Evolutionary conservation across 2,329 filamentous ascomycete species (phyloP), one percentile per base, ranked within the genome.

Genomic region (Ampelomyces quisqualis): DNA sequence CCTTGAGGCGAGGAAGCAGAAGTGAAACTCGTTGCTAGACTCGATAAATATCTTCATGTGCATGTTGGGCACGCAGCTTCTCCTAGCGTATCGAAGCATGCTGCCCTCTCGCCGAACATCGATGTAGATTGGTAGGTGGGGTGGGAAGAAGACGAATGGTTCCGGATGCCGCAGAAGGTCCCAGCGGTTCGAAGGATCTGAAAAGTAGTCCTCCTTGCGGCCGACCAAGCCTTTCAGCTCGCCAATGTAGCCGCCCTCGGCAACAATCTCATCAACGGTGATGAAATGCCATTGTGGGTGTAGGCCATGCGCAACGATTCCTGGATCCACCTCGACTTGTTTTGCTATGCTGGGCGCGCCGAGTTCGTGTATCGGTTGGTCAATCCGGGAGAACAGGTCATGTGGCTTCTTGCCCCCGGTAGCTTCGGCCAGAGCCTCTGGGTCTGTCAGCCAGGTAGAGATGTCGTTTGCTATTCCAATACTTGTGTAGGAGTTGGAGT

Each of bases 61-160:
- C n/a, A 93, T 82, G 60, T 97, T 98, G 1, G 93, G 88, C 47
- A 81, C 82, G 72, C 93, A 98, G 58, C 93, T 97, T 52, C 91
- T 82, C 41, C 93, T 82, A n/a, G 94, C 83, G 63, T 93, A 96
- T 30, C 93, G 86, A 42, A 93, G 83, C 23, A 82, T 74, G 4
- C 88, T 95, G 15, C 91, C 93, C 71, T 95, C 89, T 64, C 81
- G 81, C 45, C 93, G 80, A 7, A 90, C 93, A 68, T 96, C 93
- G 59, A 98, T 93, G 70, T 90, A 95, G 9, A 98, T 79, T 0
- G 91, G 91, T 7, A 97, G 80, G 43, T 84, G 78, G 1, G 90
- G 88, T 59, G 94, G 90, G 68, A 97, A 76, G 65, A 77, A 77
- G 33, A 77, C 74, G 49, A 77, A 77, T 4, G 74, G 75, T 52